phyloP scores from a whole-genome alignment of 2,329 filamentous ascomycete genomes.

The Sarocladium kiliense region DNA sequence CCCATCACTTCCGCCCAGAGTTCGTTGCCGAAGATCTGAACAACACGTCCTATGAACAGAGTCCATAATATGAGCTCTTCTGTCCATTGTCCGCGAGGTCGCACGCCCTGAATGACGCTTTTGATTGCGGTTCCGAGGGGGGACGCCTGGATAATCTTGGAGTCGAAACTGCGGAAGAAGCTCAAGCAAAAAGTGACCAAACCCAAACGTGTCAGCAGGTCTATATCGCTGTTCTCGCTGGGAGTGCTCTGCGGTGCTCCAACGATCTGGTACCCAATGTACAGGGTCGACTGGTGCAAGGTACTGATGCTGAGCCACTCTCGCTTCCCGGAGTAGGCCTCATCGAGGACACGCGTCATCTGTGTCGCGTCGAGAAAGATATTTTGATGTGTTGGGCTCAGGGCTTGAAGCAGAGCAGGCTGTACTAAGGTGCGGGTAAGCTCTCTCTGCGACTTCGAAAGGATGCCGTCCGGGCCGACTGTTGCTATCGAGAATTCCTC shows the following conservation, averaged over 20 bases:
- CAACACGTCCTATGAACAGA: neutral
- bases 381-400: neutral
- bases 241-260: neutral
- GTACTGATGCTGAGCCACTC: neutral
- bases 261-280: slow-evolving; percentile 5
- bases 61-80: slow-evolving; percentile 3
- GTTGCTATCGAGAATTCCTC: neutral
- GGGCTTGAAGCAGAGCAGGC: neutral
- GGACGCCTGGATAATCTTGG: neutral
- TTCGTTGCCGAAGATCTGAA: slow-evolving; percentile 1
- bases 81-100: neutral
- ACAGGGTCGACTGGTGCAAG: neutral
- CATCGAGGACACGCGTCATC: neutral
- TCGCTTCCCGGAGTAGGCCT: neutral
- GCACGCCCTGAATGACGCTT: neutral
- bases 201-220: neutral
- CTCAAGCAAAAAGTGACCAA: neutral
- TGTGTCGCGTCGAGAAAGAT: slow-evolving; percentile 7
- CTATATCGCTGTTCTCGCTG: neutral
- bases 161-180: slow-evolving; percentile 5
- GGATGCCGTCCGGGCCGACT: neutral
- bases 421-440: neutral
- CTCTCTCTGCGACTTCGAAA: neutral
- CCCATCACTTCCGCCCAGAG: neutral
- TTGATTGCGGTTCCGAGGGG: neutral